Base-by-base conservation (phyloP, 495 filamentous ascomycete genomes). In the Platismatia glauca region DNA sequence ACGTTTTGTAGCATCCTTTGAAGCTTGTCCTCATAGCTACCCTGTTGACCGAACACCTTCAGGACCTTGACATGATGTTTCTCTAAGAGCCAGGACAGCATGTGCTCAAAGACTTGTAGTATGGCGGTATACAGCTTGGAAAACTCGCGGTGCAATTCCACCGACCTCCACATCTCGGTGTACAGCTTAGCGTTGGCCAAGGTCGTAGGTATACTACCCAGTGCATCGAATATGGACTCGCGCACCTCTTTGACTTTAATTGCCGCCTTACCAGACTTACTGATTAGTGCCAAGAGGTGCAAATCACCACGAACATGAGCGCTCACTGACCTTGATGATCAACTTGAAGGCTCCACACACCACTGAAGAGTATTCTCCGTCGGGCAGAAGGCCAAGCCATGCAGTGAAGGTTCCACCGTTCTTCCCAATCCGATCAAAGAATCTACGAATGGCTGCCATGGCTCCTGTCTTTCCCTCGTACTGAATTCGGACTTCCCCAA, bases 291-390 rank as follows among this genome's bases (percentile, higher is more conserved):
- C 43, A n/a, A 8, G 11, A 22, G 43, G 43, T n/a, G 43, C 9
- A 24, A 7, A 1, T 43, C 12, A 12, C 24, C 43, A 24, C 4
- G 13, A 11, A 18, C 22, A 18, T 27, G 33, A 18, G 18, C 20
- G n/a, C 27, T 4, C 7, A n/a, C 24, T 20, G n/a, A 58, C 59
- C 22, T 24, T 39, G 29, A 62, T 53, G 29, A 62, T 53, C 16
- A 62, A 62, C 37, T 62, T 62, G n/a, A 62, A 38, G 20, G 43
- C 59, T 34, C 59, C 59, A 18, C 43, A 52, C 43, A 62, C 37
- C 8, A 62, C 46, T n/a, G 59, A 62, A 6, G 59, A 53, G 29
- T 62, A 56, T 20, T 62, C 59, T 34, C 59, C 59, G 18, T 56
- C 34, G 31, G 59, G 59, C 6, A 62, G 24, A 38, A 62, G 59